Evolutionary conservation across 1,284 basidiomycete genomes (phyloP).

Genomic region (Apiotrichum gracile): DNA sequence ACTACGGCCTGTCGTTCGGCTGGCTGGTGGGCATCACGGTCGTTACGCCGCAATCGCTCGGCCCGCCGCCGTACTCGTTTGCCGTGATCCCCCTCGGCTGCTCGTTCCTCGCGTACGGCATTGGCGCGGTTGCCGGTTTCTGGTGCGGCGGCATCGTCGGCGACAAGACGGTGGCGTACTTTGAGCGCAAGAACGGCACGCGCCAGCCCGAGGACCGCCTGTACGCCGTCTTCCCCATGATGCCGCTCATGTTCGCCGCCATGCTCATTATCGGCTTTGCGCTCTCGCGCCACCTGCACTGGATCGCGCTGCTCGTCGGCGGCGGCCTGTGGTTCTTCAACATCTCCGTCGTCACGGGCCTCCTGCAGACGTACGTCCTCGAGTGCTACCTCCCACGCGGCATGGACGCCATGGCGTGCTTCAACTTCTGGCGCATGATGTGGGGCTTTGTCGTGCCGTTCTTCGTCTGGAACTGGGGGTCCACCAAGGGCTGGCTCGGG

Average conservation of each 20-base stretch:
- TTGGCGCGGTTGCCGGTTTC: constrained; percentile 41
- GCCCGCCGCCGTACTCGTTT: constrained; percentile 39
- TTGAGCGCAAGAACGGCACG: constrained; percentile 29
- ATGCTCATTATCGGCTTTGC: constrained; percentile 38
- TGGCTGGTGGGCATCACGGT: constrained; percentile 43
- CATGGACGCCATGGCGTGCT: constrained; percentile 41
- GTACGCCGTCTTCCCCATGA: constrained; percentile 27
- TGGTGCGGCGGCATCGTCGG: constrained; percentile 40
- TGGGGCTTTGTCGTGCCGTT: constrained; percentile 44
- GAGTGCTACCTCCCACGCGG: constrained; percentile 35
- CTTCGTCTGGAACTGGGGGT: constrained; percentile 39
- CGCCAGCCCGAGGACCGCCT: constrained; percentile 44
- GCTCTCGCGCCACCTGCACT: constrained; percentile 30
- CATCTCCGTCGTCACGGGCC: constrained; percentile 25
- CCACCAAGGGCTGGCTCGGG: constrained; percentile 21
- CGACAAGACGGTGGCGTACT: constrained; percentile 34
- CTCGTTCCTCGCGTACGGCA: constrained; percentile 37
- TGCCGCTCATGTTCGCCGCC: constrained; percentile 33
- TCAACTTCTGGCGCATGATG: constrained; percentile 44
- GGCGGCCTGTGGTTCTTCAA: constrained; percentile 40
- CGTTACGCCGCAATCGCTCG: constrained; percentile 37
- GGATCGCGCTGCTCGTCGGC: constrained; percentile 43
- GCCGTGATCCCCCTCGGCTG: constrained; percentile 32
- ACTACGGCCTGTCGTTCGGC: constrained; percentile 41
- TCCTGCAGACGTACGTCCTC: constrained; percentile 38